Conservation (phyloP, 2,329 filamentous ascomycete genomes). For the Colletotrichum acutatum region DNA sequence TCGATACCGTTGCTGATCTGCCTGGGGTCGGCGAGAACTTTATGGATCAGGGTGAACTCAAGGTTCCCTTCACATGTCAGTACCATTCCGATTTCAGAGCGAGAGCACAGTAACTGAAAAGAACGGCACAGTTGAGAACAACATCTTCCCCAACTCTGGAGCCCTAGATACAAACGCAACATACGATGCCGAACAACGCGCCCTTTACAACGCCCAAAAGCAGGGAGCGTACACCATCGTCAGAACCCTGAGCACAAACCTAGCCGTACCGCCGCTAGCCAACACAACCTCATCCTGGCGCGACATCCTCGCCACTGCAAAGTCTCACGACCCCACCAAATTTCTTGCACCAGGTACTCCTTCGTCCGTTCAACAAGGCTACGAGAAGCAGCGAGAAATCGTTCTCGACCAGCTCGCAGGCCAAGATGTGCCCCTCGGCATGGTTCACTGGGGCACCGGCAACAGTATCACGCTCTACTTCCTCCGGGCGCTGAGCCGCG, state of each 20-base stretch:
- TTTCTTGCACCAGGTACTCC: constrained; percentile 46
- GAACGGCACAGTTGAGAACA: constrained; percentile 37
- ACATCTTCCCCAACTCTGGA: constrained; percentile 42
- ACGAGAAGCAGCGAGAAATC: constrained; percentile 47
- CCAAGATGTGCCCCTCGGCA: constrained; percentile 39
- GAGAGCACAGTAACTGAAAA: neutral
- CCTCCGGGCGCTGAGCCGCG: constrained; percentile 52
- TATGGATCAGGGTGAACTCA: constrained; percentile 51
- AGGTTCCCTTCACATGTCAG: constrained; percentile 38
- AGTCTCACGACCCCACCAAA: constrained; percentile 42
- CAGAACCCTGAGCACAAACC: constrained; percentile 42
- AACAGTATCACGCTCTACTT: constrained; percentile 46
- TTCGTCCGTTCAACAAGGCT: constrained; percentile 49
- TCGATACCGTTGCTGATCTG: constrained; percentile 54
- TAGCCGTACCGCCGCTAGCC: constrained; percentile 47
- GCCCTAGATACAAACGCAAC: constrained; percentile 46
- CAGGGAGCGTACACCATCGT: constrained; percentile 45
- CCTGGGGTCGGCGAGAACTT: constrained; percentile 61
- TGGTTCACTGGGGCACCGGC: constrained; percentile 47
- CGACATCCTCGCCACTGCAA: constrained; percentile 41
- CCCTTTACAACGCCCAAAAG: constrained; percentile 43
- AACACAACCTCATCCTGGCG: constrained; percentile 44
- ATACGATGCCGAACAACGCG: constrained; percentile 46
- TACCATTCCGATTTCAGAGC: neutral
- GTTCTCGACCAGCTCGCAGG: constrained; percentile 44